Evolutionary conservation across 345 rosid genomes (phyloP).

Genomic region (Euphorbia lathyris): DNA sequence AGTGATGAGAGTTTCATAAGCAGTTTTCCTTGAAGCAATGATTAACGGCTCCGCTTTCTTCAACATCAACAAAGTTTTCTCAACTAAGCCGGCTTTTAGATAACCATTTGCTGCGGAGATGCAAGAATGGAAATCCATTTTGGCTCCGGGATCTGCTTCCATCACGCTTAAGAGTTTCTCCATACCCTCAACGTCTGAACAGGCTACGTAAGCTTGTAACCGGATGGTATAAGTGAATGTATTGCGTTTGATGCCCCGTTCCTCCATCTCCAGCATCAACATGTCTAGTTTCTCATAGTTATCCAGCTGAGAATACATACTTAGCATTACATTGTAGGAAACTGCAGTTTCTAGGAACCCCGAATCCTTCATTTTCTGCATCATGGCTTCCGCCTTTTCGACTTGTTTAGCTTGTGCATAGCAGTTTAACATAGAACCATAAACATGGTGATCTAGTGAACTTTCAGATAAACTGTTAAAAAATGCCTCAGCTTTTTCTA

Average conservation of each 20-base stretch:
- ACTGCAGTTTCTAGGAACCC: constrained; percentile 29
- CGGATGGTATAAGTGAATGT: constrained; percentile 37
- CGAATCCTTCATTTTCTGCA: constrained; percentile 36
- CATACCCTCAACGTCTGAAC: constrained; percentile 47
- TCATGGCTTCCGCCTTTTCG: constrained; percentile 44
- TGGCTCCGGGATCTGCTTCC: constrained; percentile 37
- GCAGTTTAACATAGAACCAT: constrained; percentile 51
- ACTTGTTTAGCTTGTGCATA: constrained; percentile 35
- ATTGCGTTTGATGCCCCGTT: constrained; percentile 33
- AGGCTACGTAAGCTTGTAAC: constrained; percentile 47
- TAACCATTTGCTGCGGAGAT: constrained; percentile 42
- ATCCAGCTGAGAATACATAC: constrained; percentile 38
- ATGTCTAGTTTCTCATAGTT: constrained; percentile 39
- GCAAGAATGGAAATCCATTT: constrained; percentile 47
- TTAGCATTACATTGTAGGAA: constrained; percentile 54
- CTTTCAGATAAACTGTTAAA: constrained; percentile 29
- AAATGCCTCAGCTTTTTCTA: constrained; percentile 40
- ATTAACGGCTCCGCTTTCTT: constrained; percentile 41
- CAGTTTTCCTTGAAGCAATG: constrained; percentile 16
- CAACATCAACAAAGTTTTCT: constrained; percentile 42
- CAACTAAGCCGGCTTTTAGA: constrained; percentile 43
- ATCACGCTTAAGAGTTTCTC: constrained; percentile 44
- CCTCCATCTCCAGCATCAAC: constrained; percentile 55
- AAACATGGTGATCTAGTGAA: constrained; percentile 33
- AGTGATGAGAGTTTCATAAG: constrained; percentile 44